phyloP scores from a whole-genome alignment of 495 filamentous ascomycete genomes.

The Penicillium samsonianum region DNA sequence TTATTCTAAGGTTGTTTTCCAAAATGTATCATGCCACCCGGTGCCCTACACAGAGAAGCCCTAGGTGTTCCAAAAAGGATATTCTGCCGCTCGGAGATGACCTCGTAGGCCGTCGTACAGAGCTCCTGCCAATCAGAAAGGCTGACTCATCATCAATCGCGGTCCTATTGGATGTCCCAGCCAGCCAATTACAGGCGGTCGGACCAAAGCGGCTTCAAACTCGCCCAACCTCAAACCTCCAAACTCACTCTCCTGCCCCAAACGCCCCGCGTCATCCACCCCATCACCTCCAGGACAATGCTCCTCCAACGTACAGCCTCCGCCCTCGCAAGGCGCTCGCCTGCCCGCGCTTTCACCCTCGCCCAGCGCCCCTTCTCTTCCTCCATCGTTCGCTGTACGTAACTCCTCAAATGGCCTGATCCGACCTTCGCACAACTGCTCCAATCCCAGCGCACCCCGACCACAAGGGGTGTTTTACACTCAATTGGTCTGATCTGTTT shows the following conservation, averaged over 20 bases:
- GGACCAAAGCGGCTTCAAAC: slow-evolving; percentile 52
- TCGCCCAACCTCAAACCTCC: slow-evolving; percentile 45
- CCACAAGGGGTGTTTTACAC: slow-evolving; percentile 25
- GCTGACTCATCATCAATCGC: slow-evolving; percentile 38
- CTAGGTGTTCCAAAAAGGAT: slow-evolving; percentile 30
- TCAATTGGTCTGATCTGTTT: slow-evolving; percentile 11
- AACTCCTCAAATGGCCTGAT: slow-evolving; percentile 31
- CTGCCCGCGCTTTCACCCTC: slow-evolving; percentile 55
- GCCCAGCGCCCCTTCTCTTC: slow-evolving; percentile 50
- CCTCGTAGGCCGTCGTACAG: slow-evolving; percentile 19
- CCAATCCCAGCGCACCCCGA: slow-evolving; percentile 14
- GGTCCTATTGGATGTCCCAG: slow-evolving; percentile 13
- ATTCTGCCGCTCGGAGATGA: slow-evolving; percentile 18
- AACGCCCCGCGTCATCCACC: slow-evolving; percentile 28
- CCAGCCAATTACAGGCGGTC: slow-evolving; percentile 30
- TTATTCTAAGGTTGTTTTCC: not conserved
- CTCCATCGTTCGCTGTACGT: slow-evolving; percentile 52
- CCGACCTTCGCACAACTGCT: slow-evolving; percentile 26
- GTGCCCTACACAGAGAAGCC: slow-evolving; percentile 31
- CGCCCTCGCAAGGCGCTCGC: slow-evolving; percentile 69
- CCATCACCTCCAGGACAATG: slow-evolving; percentile 56
- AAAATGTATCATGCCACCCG: slow-evolving; percentile 3
- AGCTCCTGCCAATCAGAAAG: slow-evolving; percentile 37
- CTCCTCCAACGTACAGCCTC: slow-evolving; percentile 80
- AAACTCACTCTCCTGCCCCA: slow-evolving; percentile 37